A percentile compares a stretch with the other conserved stretches of the same genome.
These are phyloP conservation scores for Santalum album DNA, from an alignment of 164 flowering plant species.

Conservation along the genomic window DNA sequence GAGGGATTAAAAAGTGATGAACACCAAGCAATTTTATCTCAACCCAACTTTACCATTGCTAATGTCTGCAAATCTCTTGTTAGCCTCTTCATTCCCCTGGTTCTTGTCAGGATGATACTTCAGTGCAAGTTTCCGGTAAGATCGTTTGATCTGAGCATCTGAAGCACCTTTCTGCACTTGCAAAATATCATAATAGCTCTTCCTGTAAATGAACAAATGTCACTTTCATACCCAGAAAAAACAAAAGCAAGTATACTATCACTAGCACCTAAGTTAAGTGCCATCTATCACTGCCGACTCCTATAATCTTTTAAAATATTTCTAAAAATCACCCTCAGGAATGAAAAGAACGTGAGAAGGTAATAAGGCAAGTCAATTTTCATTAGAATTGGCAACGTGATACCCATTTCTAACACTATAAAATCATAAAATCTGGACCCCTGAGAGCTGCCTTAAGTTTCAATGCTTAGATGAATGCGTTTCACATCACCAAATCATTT, in stretches of 20 bases:
- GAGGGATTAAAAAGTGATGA: neutral
- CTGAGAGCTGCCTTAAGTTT: too few relatives aligned
- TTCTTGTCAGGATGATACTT: constrained; percentile 99
- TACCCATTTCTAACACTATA: too few relatives aligned
- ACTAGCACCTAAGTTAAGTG: neutral
- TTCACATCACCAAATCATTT: too few relatives aligned
- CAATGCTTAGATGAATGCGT: too few relatives aligned
- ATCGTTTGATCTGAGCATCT: constrained; percentile 95
- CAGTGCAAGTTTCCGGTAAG: constrained; percentile 88
- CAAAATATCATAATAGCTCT: constrained; percentile 84
- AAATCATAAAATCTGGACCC: too few relatives aligned
- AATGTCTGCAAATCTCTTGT: constrained; percentile 84
- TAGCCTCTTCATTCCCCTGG: constrained; percentile 96
- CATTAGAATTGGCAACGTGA: too few relatives aligned
- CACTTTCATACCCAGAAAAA: neutral
- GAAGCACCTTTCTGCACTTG: constrained; percentile 86
- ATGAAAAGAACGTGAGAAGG: neutral
- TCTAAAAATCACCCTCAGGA: too few relatives aligned
- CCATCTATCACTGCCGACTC: too few relatives aligned
- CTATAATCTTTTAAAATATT: too few relatives aligned
- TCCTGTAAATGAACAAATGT: constrained; percentile 30
- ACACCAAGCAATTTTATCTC: too few relatives aligned
- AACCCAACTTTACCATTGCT: constrained; percentile 53
- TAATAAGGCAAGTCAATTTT: too few relatives aligned
- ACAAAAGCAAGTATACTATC: neutral